phyloP scores from a whole-genome alignment of 306 rosid genomes.

The Citrullus colocynthis region DNA sequence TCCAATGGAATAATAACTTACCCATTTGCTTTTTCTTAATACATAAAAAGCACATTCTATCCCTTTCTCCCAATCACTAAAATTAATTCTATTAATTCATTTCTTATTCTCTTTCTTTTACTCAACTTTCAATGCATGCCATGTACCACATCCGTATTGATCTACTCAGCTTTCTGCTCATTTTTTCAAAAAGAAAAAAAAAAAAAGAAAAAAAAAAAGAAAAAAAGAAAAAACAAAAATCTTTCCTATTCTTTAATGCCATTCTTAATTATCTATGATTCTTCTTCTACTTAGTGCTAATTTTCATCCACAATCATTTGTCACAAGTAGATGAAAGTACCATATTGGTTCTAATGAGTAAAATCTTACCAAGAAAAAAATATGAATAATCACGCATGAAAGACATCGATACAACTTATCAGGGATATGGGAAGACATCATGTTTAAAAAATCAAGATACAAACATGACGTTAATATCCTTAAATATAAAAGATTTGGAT shows the following conservation, averaged over 20 bases:
- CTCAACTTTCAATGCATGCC: not conserved
- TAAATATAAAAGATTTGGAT: not conserved
- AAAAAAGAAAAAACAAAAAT: not conserved
- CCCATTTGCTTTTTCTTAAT: not conserved
- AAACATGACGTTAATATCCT: no score
- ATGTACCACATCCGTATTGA: not conserved
- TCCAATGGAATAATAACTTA: not conserved
- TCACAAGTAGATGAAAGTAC: not conserved
- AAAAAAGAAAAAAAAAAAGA: no score
- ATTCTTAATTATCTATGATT: not conserved
- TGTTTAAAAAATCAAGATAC: no score
- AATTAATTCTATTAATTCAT: not conserved
- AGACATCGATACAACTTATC: not conserved
- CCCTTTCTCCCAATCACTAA: not conserved
- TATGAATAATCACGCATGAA: not conserved
- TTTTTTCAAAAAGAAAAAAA: not conserved
- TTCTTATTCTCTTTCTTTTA: not conserved
- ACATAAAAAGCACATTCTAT: not conserved
- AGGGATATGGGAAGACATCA: not conserved
- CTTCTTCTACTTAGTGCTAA: not conserved
- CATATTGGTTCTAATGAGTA: not conserved
- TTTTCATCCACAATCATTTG: not conserved
- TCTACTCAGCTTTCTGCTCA: not conserved
- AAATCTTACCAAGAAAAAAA: not conserved
- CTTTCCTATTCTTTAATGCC: not conserved